Conservation (phyloP, 2,329 filamentous ascomycete genomes). For the Grosmannia serpens region DNA sequence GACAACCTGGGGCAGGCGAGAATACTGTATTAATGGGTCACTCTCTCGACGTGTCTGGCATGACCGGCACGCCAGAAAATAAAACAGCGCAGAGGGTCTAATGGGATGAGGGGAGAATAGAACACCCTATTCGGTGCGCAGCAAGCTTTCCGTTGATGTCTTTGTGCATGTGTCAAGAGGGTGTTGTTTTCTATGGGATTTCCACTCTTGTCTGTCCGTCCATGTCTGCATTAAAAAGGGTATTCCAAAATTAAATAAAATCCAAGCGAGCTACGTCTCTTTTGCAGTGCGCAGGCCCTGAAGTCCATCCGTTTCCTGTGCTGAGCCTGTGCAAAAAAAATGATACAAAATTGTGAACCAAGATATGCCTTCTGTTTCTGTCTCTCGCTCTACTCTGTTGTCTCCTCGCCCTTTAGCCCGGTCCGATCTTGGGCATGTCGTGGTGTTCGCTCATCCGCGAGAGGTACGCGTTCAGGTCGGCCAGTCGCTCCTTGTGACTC, state of each 20-base stretch:
- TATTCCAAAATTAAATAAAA: neutral
- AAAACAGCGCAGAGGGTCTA: neutral
- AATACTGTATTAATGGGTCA: neutral
- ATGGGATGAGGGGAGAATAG: neutral
- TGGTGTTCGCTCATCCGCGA: constrained; percentile 92
- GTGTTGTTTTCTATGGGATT: no score
- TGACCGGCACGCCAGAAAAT: neutral
- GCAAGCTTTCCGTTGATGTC: neutral
- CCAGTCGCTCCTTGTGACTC: constrained; percentile 92
- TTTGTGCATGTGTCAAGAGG: no score
- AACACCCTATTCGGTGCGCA: neutral
- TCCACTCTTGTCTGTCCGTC: no score
- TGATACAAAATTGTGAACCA: neutral
- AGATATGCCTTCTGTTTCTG: neutral
- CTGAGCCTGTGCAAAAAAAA: neutral
- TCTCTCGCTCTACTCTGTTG: neutral
- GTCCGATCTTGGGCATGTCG: constrained; percentile 72
- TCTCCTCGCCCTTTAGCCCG: constrained; percentile 28
- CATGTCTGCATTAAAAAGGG: no score
- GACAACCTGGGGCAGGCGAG: neutral
- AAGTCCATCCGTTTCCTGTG: no score
- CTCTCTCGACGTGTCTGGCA: neutral
- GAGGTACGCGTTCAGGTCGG: constrained; percentile 89
- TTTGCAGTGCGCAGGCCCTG: no score
- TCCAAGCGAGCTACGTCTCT: no score